These are phyloP conservation scores for Fusarium sp. DNA, from an alignment of 2,329 filamentous ascomycete species.

Conservation along the genomic window DNA sequence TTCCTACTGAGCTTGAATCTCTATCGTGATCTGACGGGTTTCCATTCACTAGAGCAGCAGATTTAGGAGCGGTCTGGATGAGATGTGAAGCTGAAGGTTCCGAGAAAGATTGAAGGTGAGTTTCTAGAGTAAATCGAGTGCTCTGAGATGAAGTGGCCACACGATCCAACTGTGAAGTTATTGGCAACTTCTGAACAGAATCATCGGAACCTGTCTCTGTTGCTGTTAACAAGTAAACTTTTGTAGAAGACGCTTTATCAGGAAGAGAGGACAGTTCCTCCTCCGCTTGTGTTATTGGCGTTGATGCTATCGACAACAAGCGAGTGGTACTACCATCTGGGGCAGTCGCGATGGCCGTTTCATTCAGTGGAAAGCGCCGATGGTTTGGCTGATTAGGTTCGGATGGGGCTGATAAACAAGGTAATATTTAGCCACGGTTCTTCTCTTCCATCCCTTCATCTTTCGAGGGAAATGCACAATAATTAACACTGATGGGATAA, in stretches of 20 bases:
- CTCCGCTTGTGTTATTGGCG: background rate
- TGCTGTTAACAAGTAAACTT: background rate
- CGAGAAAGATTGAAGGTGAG: background rate
- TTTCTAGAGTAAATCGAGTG: background rate
- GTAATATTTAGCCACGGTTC: slow-evolving; percentile 6
- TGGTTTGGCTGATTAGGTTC: slow-evolving; percentile 5
- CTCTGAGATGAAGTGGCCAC: background rate
- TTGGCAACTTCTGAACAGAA: background rate
- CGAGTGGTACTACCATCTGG: slow-evolving; percentile 17
- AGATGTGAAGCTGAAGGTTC: background rate
- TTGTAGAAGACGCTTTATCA: background rate
- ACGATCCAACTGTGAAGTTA: background rate
- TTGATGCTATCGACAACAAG: slow-evolving; percentile 9
- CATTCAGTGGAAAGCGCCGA: slow-evolving; percentile 27
- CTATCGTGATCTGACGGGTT: background rate
- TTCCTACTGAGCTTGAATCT: background rate
- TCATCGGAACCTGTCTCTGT: background rate
- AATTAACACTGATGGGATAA: background rate
- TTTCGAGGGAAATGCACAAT: background rate
- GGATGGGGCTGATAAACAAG: background rate
- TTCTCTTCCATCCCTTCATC: background rate
- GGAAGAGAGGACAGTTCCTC: background rate
- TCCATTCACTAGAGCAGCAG: background rate
- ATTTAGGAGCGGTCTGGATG: background rate
- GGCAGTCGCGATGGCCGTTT: slow-evolving; percentile 17